Percentiles rank a stretch among this genome's conserved stretches.
Evolutionary conservation across 495 filamentous ascomycete genomes (phyloP).

Genomic region (Cetradonia linearis): DNA sequence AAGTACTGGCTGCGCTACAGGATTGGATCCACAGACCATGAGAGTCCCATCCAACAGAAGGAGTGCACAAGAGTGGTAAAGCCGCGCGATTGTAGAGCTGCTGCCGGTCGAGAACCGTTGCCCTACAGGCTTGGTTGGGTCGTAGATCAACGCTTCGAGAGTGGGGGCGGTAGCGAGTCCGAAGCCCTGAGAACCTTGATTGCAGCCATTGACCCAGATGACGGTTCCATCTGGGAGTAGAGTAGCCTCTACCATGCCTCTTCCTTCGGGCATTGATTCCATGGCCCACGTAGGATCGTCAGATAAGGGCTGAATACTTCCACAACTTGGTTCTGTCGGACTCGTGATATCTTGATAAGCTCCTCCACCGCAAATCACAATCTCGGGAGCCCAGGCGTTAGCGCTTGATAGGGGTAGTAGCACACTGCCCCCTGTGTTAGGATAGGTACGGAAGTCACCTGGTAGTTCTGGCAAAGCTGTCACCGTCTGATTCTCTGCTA

Average conservation of each 20-base stretch:
- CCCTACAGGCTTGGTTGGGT: conserved; percentile 40
- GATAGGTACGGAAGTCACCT: conserved; percentile 52
- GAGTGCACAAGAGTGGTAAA: conserved; percentile 50
- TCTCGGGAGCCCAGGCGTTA: conserved; percentile 42
- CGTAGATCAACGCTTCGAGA: conserved; percentile 48
- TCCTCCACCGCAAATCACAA: conserved; percentile 54
- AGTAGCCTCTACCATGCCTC: conserved; percentile 50
- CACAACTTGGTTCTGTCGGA: conserved; percentile 50
- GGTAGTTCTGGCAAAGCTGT: conserved; percentile 45
- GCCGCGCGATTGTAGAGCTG: conserved; percentile 40
- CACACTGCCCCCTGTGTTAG: conserved; percentile 52
- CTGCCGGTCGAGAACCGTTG: conserved; percentile 43
- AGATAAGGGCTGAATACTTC: conserved; percentile 45
- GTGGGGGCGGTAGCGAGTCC: conserved; percentile 43
- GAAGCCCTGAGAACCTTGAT: conserved; percentile 51
- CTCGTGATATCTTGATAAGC: conserved; percentile 52
- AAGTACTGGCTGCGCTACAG: conserved; percentile 46
- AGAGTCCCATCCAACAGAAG: conserved; percentile 49
- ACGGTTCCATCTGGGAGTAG: conserved; percentile 53
- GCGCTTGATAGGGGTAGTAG: conserved; percentile 45
- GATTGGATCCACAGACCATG: conserved; percentile 50
- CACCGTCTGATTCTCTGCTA: conserved; percentile 32
- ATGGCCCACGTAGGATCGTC: conserved; percentile 47
- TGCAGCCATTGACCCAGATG: conserved; percentile 49
- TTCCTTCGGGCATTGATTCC: conserved; percentile 53